Evolutionary conservation across 257 asterid genomes (phyloP), one percentile per base, ranked within the genome.

Genomic region (Solanum arcanum): DNA sequence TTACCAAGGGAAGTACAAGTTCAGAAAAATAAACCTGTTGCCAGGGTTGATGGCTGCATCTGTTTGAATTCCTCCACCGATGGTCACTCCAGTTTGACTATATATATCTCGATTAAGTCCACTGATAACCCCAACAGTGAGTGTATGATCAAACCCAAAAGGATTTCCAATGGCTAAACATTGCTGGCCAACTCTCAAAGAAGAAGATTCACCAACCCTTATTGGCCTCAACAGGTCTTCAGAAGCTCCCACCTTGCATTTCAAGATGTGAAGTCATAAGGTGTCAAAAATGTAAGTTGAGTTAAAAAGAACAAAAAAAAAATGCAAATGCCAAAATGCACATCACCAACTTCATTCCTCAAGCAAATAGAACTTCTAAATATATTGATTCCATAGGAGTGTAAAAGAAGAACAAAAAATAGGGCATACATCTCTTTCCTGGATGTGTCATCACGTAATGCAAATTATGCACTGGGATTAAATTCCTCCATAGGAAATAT

Each of bases 31-130:
- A 68, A 83, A 96, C 99, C 99, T 96, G 95, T 97, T 97, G 87
- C 99, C 99, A 72, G 99, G 99, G 89, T 97, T 97, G 89, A 97
- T 97, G 84, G 99, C 97, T 85, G 99, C 99, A 90, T 97, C 99
- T 74, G 99, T 97, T 91, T 97, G 99, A 84, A 97, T 93, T 70
- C 99, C 98, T 82, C 98, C 99, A 80, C 98, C 97, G 46, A 97
- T 94, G 7, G 99, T 97, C 82, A 97, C 98, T 86, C 99, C 98
- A 83, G 98, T 89, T 94, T 94, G 98, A 92, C 98, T 95, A 87
- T 92, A 93, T 88, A 97, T 97, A 90, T 97, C 99, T 89, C 99
- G 93, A 90, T 97, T 93, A 44, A 97, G 92, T 56, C 99, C 99
- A 85, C 99, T 95, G 88, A 97, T 90, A 91, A 97, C 98, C 74